Conservation (phyloP, 345 rosid genomes). For the Luvunga scandens region DNA sequence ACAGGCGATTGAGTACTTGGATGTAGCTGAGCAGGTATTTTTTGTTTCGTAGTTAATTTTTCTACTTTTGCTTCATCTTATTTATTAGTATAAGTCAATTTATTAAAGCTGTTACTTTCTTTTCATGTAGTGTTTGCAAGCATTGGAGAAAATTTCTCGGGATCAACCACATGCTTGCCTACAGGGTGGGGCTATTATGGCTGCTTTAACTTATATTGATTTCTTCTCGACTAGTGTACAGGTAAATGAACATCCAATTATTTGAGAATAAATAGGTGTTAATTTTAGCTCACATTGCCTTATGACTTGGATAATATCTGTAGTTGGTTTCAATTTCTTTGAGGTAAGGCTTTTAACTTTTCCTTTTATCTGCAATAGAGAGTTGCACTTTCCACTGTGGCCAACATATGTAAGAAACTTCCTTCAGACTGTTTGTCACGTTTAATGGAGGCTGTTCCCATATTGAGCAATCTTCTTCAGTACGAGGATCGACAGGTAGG, state of each 20-base stretch:
- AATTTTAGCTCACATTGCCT: neutral
- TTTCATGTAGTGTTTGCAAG: conserved; percentile 82
- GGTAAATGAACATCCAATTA: conserved; percentile 33
- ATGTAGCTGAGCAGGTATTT: conserved; percentile 93
- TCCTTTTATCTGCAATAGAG: conserved; percentile 49
- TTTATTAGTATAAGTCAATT: neutral
- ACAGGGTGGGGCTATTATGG: conserved; percentile 87
- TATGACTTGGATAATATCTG: neutral
- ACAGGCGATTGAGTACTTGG: conserved; percentile 75
- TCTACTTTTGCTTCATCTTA: neutral
- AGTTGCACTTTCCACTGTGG: conserved; percentile 86
- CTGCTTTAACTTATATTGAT: conserved; percentile 74
- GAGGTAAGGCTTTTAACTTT: neutral
- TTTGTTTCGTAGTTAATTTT: neutral
- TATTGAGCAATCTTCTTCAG: conserved; percentile 80
- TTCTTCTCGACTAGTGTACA: conserved; percentile 89
- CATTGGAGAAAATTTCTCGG: conserved; percentile 90
- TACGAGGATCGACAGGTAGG: conserved; percentile 82
- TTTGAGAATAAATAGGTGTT: neutral
- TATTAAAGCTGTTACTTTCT: neutral
- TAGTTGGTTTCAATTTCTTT: neutral
- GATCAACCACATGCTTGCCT: conserved; percentile 86
- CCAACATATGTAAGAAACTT: conserved; percentile 83
- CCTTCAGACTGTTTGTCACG: conserved; percentile 55
- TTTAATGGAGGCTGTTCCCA: conserved; percentile 81